phyloP scores from a whole-genome alignment of 371 early-diverging fungal species.

The Saksenaea oblongispora region DNA sequence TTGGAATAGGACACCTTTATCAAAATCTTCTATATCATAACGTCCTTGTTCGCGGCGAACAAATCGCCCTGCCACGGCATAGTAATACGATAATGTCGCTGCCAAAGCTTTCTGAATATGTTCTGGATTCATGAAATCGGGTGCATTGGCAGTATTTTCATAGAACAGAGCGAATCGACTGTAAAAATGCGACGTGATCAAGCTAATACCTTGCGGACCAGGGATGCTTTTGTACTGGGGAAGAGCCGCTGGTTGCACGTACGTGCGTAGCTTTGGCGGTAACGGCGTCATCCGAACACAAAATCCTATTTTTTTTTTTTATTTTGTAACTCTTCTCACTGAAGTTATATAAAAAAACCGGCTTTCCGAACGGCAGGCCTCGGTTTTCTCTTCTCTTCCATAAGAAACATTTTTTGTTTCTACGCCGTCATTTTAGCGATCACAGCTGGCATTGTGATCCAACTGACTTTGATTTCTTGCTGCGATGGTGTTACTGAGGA shows the following conservation, averaged over 20 bases:
- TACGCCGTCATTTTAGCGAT: neutral
- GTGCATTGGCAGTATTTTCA: conserved; percentile 9
- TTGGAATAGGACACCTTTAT: conserved; percentile 18
- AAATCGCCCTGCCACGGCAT: conserved; percentile 16
- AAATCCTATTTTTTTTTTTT: neutral
- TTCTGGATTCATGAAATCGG: conserved; percentile 13
- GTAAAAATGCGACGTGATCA: conserved; percentile 17
- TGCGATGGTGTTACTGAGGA: neutral
- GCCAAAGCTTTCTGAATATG: neutral
- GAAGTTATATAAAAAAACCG: neutral
- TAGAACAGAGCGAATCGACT: conserved; percentile 4
- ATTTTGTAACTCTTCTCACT: neutral
- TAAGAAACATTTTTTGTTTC: neutral
- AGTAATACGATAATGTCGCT: conserved; percentile 6
- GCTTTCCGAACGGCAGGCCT: neutral
- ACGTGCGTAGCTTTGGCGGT: conserved; percentile 17
- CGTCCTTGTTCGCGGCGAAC: conserved; percentile 6
- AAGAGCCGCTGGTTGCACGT: neutral
- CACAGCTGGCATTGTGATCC: neutral
- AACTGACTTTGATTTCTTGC: neutral
- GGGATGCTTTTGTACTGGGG: conserved; percentile 5
- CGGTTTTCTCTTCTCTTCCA: neutral
- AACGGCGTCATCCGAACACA: conserved; percentile 9
- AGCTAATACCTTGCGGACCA: conserved; percentile 14
- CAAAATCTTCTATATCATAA: conserved; percentile 17